Percentiles rank a stretch among this genome's conserved stretches.
These are phyloP conservation scores for Yamadazyma conglobata DNA, from an alignment of 1,139 yeast species.

Conservation along the genomic window DNA sequence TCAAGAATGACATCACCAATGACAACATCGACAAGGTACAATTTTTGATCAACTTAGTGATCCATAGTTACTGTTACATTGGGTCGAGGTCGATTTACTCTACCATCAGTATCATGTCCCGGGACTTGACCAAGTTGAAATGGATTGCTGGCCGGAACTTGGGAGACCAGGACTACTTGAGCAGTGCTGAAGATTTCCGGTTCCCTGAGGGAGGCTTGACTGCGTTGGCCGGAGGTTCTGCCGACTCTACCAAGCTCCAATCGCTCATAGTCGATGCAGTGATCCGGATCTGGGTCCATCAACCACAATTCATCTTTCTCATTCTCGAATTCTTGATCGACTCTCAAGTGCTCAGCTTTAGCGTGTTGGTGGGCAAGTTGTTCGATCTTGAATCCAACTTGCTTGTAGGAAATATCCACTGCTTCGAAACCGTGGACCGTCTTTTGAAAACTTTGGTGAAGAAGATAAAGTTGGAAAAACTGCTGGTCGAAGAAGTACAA, in stretches of 20 bases:
- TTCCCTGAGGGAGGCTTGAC: conserved; percentile 39
- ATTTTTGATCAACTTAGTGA: conserved; percentile 57
- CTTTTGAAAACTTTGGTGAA: conserved; percentile 19
- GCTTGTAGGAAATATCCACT: conserved; percentile 41
- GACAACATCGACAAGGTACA: conserved; percentile 33
- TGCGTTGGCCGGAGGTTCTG: conserved; percentile 16
- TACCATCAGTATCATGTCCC: conserved; percentile 65
- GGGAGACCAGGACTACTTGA: conserved; percentile 23
- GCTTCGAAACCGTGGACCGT: conserved; percentile 45
- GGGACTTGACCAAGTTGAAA: conserved; percentile 51
- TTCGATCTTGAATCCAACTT: conserved; percentile 34
- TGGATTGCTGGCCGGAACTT: conserved; percentile 35
- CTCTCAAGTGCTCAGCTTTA: conserved; percentile 43
- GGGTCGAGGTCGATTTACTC: conserved; percentile 91
- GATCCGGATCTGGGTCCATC: conserved; percentile 72
- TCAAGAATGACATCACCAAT: conserved; percentile 26
- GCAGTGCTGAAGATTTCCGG: conserved; percentile 25
- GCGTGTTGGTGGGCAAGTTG: conserved; percentile 40
- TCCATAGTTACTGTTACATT: conserved; percentile 73
- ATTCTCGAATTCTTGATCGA: conserved; percentile 63
- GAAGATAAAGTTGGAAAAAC: background rate
- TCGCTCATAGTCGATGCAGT: conserved; percentile 59
- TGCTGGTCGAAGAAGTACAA: conserved; percentile 1
- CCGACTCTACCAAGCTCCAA: conserved; percentile 28
- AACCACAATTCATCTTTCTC: conserved; percentile 77